Evolutionary conservation across 768 basidiomycete species (phyloP).

Genomic region (Boletus barrowsii): DNA sequence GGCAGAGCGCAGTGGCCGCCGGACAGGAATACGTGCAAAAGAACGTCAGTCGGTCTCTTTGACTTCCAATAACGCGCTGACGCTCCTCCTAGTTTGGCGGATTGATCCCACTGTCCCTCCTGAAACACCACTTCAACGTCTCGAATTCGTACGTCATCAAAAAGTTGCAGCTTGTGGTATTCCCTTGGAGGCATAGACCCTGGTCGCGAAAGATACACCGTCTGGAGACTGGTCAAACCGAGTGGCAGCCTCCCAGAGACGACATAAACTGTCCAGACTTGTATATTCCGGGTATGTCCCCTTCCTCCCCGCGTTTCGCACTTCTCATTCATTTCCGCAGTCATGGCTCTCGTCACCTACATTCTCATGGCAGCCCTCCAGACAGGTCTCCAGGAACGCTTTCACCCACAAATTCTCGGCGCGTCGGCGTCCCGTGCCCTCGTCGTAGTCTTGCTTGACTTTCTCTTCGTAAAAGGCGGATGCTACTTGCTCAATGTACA

Average conservation of each 20-base stretch:
- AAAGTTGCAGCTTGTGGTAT: constrained; percentile 85
- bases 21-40: constrained; percentile 95
- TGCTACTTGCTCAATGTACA: constrained; percentile 92
- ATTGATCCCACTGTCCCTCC: constrained; percentile 66
- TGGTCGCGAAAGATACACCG: constrained; percentile 73
- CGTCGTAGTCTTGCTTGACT: constrained; percentile 83
- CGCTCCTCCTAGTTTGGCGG: constrained; percentile 61
- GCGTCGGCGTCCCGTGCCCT: constrained; percentile 81
- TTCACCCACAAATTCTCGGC: constrained; percentile 88
- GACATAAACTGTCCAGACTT: constrained; percentile 96
- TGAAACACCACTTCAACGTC: constrained; percentile 94
- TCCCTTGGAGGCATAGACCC: constrained; percentile 91
- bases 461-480: constrained; percentile 83
- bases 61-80: constrained; percentile 4
- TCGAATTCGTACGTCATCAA: constrained; percentile 92
- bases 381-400: constrained; percentile 77
- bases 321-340: constrained; percentile 38
- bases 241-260: constrained; percentile 87
- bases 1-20: constrained; percentile 85
- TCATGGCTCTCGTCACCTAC: constrained; percentile 96
- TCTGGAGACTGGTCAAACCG: constrained; percentile 58
- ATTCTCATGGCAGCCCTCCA: constrained; percentile 85
- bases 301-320: background rate
- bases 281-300: constrained; percentile 81
- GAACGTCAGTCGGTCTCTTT: constrained; percentile 57